A percentile compares a stretch with the other conserved stretches of the same genome.
Conservation (phyloP, 2,329 filamentous ascomycete species). For the Ophiognomonia clavigignenti-juglandacearum region DNA sequence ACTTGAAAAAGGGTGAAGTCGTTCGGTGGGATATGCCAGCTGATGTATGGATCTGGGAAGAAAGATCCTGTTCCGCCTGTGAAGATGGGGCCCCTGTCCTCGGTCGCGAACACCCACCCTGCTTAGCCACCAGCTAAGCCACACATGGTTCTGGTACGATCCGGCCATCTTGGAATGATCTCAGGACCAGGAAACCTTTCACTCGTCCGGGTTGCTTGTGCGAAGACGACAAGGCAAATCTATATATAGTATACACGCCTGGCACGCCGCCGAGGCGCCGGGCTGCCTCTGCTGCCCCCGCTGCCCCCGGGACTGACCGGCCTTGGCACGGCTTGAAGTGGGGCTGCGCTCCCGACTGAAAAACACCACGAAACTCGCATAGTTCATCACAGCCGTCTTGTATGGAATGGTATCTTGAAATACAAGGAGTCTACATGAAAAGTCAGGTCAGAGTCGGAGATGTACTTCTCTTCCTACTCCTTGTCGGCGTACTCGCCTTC, state of each 20-base stretch:
- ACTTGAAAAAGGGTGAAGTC: neutral
- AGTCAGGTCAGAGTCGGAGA: no score
- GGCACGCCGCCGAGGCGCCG: no score
- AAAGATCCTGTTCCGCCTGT: no score
- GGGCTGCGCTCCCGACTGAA: no score
- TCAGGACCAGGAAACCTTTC: neutral
- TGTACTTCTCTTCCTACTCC: conserved; percentile 3
- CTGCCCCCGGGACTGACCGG: neutral
- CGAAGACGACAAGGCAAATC: no score
- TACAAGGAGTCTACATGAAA: neutral
- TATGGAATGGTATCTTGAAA: neutral
- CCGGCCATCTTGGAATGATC: neutral
- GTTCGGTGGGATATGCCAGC: neutral
- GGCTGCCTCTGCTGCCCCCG: no score
- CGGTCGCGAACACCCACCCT: neutral
- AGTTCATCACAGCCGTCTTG: neutral
- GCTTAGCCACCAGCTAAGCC: conserved; percentile 12
- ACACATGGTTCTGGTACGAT: neutral
- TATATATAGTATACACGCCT: no score
- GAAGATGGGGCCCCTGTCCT: neutral
- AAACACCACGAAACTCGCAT: no score
- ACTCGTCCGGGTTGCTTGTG: neutral
- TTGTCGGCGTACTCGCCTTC: neutral
- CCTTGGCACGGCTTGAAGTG: neutral
- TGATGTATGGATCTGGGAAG: conserved; percentile 1